Evolutionary conservation across 768 basidiomycete genomes (phyloP).

Genomic region (Leccinum aurantiacum): DNA sequence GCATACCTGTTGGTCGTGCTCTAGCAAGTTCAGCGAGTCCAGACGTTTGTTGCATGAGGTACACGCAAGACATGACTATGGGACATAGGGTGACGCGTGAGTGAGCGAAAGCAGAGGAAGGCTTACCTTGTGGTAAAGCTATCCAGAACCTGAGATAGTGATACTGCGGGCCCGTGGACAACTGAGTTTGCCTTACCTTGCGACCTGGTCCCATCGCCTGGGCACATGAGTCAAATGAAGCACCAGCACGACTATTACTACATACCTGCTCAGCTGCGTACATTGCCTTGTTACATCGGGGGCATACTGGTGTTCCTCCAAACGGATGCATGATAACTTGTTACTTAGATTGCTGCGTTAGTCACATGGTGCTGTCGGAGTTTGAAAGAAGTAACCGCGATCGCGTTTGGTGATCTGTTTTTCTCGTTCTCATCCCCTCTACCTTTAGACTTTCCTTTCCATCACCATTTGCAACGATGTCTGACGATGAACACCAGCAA

Average conservation of each 20-base stretch:
- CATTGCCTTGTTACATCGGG: constrained; percentile 63
- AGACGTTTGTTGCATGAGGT: constrained; percentile 73
- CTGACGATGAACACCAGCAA: constrained; percentile 92
- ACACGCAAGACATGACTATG: constrained; percentile 82
- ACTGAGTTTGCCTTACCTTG: constrained; percentile 53
- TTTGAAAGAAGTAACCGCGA: constrained; percentile 38
- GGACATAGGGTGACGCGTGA: neutral
- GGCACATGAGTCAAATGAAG: constrained; percentile 2
- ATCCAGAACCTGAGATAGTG: neutral
- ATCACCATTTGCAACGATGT: constrained; percentile 52
- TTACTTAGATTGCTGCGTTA: no score
- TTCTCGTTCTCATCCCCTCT: constrained; percentile 21
- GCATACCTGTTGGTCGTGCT: constrained; percentile 79
- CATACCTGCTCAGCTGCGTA: constrained; percentile 87
- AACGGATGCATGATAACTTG: constrained; percentile 44
- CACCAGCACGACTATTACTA: neutral
- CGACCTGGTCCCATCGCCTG: constrained; percentile 86
- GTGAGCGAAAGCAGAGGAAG: constrained; percentile 2
- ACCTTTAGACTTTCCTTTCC: constrained; percentile 21
- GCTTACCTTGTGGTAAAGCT: constrained; percentile 79
- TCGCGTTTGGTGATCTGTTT: constrained; percentile 22
- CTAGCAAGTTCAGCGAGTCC: constrained; percentile 75
- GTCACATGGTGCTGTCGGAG: constrained; percentile 33
- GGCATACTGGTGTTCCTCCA: constrained; percentile 67
- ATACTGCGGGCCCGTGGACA: neutral